Evolutionary conservation across 2,329 filamentous ascomycete genomes (phyloP), one percentile per base, ranked within the genome.

Genomic region (Trichophyton equinum): DNA sequence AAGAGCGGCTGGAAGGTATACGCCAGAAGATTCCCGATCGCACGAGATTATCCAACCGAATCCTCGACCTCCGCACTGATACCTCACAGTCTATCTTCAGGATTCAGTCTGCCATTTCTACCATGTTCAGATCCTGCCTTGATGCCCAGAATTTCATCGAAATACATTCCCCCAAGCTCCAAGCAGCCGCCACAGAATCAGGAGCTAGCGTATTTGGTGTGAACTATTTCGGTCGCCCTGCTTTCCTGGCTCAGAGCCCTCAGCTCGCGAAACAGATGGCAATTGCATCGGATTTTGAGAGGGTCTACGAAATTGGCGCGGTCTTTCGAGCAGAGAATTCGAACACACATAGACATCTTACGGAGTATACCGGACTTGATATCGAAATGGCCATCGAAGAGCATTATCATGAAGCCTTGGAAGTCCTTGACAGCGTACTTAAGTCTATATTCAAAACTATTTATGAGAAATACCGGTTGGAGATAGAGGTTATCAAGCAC

Each of bases 251-350:
- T 0, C 91, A 96, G 75, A 95, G 89, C 64, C 91, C 91, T 5
- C 91, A 96, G 73, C 75, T 96, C 65, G 88, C 89, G 59, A 96
- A 96, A 76, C 91, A 96, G 74, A 92, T 95, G 88, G 83, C 85
- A 58, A 90, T 96, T 46, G 89, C 90, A 4, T 86, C 91, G 30
- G 91, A 96, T 71, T 94, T 96, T 70, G 86, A 87, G 61, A 85
- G 86, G 58, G 91, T 96, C 5, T 96, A 92, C 69, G 91, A 96
- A 71, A 86, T 94, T 65, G 89, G 89, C 15, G 85, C 89, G 1
- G 91, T 96, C 5, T 96, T 96, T 80, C 85, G 91, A 66, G 91
- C 91, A 0, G 91, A 96, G 72, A 95, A 96, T 77, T 95, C 89
- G 70, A 96, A 96, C 73, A 96, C 91, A 0, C 91, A 96, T 69